Evolutionary conservation across 305 asterid genomes (phyloP), one percentile per base, ranked within the genome.

Genomic region (Rubia tinctorum): DNA sequence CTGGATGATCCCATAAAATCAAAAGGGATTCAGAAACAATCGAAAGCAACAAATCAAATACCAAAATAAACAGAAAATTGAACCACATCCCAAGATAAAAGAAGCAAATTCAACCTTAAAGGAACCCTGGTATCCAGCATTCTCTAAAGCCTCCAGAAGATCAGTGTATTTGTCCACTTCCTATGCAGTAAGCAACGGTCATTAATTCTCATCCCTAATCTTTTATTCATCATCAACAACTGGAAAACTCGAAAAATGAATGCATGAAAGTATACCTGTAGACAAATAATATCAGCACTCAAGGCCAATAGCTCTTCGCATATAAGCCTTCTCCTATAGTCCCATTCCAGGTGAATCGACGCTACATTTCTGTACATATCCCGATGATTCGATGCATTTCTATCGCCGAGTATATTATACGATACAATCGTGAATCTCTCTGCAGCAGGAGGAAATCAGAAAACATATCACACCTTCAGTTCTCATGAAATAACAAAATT

Each of bases 131-230:
- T 82, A 82, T 62, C 86, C 86, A 68, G 65, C 80, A 62, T 71
- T 77, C 79, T 77, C 78, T 75, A 82, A 44, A 34, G 71, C 42
- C 71, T 18, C 59, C 45, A 66, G 63, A 62, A 82, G 73, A 74
- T 82, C 83, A 79, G 44, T 12, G 71, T 82, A 82, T 53, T 73
- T 82, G 63, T 82, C 86, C 73, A 82, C 86, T 73, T 82, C 86
- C 86, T 82, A 77, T 10, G 67, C 65, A 49, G 62, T 68, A 53
- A 73, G 20, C 49, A 76, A 25, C 12, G 23, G 44, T 17, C 17
- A 39, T 49, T 14, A 10, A 10, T 15, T 25, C 2, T 59, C 14
- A 23, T 11, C 37, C 18, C 58, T 23, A 64, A 58, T 34, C 39
- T 25, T 7, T 22, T 11, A 12, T 8, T 58, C n/a, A n/a, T n/a